Base-by-base conservation (phyloP, 2,329 filamentous ascomycete species). In the Bimuria novae-zelandiae region DNA sequence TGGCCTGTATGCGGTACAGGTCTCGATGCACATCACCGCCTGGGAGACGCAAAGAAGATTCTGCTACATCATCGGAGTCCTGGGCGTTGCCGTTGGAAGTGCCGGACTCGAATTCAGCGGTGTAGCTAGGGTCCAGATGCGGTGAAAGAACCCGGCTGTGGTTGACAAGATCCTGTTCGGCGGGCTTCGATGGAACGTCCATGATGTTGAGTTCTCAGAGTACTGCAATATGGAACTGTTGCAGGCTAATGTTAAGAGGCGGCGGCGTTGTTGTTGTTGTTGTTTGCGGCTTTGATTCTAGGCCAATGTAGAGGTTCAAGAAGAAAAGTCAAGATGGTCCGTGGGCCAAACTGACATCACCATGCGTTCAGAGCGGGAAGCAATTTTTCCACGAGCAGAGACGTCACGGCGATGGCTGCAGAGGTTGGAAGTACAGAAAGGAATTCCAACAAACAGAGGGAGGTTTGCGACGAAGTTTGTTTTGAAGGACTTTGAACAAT, bases 21-120 rank as follows among this genome's bases (percentile, higher is more conserved):
- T 90, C 87, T 29, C 89, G 85, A 68, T 92, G 89, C 19, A 92
- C 87, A 64, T 92, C 89, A 35, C 89, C 89, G 46, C 89, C 89
- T 65, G 89, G 88, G 3, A 92, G 79, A 53, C 79, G 84, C 48
- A 92, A 76, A 0, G 89, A 92, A 1, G 88, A 90, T 54, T 87
- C 83, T 39, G 74, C 71, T 21, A 37, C 52, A 7, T 66, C 63
- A 8, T 53, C 45, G 10, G 65, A 62, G 33, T 57, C 60, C 14
- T 65, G 61, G 14, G 65, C 63, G 51, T 59, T 67, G 17, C 65
- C 64, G 32, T 64, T 64, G 27, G 62, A 55, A 37, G 57, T 61
- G 49, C 58, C 59, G 56, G 60, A 57, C 19, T 77, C 74, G 52
- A 79, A 77, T 27, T 74, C 71, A 25, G 74, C 76, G n/a, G 76